Base-by-base conservation (phyloP, 2,329 filamentous ascomycete species). In the Cylindrodendrum hubeiense region DNA sequence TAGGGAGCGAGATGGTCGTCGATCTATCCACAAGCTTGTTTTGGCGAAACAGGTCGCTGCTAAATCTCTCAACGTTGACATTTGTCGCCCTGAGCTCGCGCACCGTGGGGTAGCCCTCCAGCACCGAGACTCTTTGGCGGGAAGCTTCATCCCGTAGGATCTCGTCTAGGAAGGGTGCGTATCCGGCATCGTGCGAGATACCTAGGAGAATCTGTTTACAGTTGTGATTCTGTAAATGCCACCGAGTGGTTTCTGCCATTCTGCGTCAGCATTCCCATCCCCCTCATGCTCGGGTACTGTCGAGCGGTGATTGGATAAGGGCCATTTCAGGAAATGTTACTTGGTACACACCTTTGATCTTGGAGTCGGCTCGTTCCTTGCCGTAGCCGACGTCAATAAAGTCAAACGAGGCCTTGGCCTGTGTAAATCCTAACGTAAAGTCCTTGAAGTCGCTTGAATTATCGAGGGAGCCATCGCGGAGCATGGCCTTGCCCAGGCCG, bases 121-220 rank as follows among this genome's bases (percentile, higher is more conserved):
- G 77, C 22, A 90, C 79, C 49, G 82, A 84, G 62, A 90, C 78
- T 56, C 84, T 84, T 33, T 79, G 71, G 22, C 80, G 80, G 22
- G 75, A 79, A 8, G 73, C 70, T 12, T 83, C 78, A 39, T 87
- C 83, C 47, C 80, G 79, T 24, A 86, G 77, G 4, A 90, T 77
- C 64, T 88, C 84, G 69, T 88, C 84, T 21, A 91, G 76, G 67
- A 90, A 87, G 9, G 87, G 83, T 5, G 86, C 86, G 71, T 90
- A 91, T 8, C 84, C 84, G 26, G 86, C 81, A 72, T 91, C 88
- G 70, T 90, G 88, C 2, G 87, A 89, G 54, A 90, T 83, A 49
- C 89, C 89, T 37, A 91, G 79, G 34, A 90, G 77, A 51, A 91
- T 81, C 69, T 89, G 85, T 72, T 85, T 87, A 80, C 89, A 91